These are phyloP conservation scores for Penicillium simplicissimum DNA, from an alignment of 495 filamentous ascomycete species.

Conservation along the genomic window DNA sequence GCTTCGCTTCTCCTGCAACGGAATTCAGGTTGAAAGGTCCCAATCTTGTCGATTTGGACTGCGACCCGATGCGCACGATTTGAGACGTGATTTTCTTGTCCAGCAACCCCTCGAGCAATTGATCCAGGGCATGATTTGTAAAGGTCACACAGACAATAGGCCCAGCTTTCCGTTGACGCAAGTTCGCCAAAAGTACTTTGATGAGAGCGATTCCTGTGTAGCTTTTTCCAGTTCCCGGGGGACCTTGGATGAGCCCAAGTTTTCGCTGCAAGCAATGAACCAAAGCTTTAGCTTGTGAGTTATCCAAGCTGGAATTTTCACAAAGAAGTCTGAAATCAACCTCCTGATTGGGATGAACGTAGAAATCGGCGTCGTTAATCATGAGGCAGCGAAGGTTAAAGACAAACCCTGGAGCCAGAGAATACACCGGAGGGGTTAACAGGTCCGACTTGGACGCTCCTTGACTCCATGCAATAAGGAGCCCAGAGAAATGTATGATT, in stretches of 20 bases:
- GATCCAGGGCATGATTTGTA: not conserved
- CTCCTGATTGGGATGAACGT: not conserved
- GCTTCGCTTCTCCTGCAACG: not conserved
- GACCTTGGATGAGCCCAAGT: not conserved
- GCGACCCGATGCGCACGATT: not conserved
- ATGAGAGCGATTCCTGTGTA: not conserved
- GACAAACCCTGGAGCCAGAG: not conserved
- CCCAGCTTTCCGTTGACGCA: not conserved
- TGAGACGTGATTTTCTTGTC: not conserved
- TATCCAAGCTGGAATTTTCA: not conserved
- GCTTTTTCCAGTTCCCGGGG: not conserved
- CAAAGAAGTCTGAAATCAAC: not conserved
- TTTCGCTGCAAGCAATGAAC: not conserved
- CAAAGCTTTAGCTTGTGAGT: not conserved
- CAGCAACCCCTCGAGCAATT: not conserved
- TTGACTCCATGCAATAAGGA: not conserved
- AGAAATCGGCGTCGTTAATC: not conserved
- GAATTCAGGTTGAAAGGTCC: not conserved
- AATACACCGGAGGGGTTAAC: not conserved
- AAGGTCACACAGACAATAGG: not conserved
- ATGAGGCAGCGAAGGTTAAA: not conserved
- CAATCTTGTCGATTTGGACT: not conserved
- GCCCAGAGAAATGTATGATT: not conserved
- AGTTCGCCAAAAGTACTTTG: not conserved
- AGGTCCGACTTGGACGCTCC: not conserved